Evolutionary conservation across 2,329 filamentous ascomycete species (phyloP).

Genomic region (Purpureocillium takamizusanense): DNA sequence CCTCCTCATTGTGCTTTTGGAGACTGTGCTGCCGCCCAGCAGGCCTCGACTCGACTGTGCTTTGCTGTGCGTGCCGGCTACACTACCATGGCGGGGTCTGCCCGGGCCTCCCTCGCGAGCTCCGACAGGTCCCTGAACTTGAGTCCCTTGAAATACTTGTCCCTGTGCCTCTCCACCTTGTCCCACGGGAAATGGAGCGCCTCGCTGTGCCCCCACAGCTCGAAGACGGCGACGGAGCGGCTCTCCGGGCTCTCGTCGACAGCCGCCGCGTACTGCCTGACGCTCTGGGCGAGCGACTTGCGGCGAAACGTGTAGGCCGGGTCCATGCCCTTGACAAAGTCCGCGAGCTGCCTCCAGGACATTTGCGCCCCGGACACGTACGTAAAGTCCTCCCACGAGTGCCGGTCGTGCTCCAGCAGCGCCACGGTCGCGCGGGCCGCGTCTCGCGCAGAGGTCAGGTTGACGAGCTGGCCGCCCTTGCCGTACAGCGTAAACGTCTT

Average conservation of each 20-base stretch:
- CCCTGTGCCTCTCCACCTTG: slow-evolving; percentile 1
- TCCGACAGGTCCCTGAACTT: neutral
- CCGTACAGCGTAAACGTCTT: slow-evolving; percentile 5
- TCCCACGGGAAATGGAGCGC: slow-evolving; percentile 1
- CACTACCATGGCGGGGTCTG: neutral
- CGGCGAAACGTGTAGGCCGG: neutral
- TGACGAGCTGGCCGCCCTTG: slow-evolving; percentile 2
- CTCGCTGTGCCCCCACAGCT: slow-evolving; percentile 3
- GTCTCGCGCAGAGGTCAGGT: slow-evolving; percentile 1
- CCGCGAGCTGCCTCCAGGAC: slow-evolving; percentile 1
- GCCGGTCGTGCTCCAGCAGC: slow-evolving; percentile 4
- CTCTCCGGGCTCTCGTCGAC: neutral
- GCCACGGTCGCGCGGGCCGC: neutral
- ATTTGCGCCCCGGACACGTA: slow-evolving; percentile 3
- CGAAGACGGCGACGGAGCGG: slow-evolving; percentile 1
- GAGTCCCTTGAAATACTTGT: slow-evolving; percentile 1
- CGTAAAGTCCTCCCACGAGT: slow-evolving; percentile 3
- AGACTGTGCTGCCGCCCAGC: no score
- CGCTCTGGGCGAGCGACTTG: slow-evolving; percentile 3
- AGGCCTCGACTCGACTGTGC: no score
- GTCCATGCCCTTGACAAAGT: neutral
- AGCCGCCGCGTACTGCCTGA: slow-evolving; percentile 3
- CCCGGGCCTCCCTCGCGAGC: slow-evolving; percentile 1
- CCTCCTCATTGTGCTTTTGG: no score
- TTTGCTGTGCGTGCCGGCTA: neutral